Base-by-base conservation (phyloP, 2,329 filamentous ascomycete species). In the Aspergillus sp. region DNA sequence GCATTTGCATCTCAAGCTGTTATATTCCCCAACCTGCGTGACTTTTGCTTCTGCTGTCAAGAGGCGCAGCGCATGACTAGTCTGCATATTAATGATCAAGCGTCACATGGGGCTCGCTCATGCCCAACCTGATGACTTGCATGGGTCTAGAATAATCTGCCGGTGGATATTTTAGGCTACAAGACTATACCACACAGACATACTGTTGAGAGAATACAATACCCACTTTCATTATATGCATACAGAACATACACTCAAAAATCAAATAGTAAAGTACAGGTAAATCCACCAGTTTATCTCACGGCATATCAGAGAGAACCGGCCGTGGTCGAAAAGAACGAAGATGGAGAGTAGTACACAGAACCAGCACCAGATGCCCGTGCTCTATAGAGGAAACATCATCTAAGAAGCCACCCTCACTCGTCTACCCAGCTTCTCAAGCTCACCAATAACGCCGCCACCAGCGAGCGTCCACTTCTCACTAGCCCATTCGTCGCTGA, bases 391-490 rank as follows among this genome's bases (percentile, higher is more conserved):
- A 27, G 21, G 9, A 51, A 56, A 46, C 43, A 47, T 48, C 40
- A 55, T 49, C 52, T 64, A 65, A n/a, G 63, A 62, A 50, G 58
- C 52, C 45, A 76, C 70, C 60, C 75, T 74, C 51, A 77, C 68
- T 56, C 76, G 75, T 58, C 84, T 77, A 57, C 78, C 81, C 40
- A 85, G 84, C 68, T 87, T 86, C 79, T 96, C 91, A 78, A 97
- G 83, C 82, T 96, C 91, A 7, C 91, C 92, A 46, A 96, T 82
- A 52, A 93, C 84, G 15, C 93, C 93, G 67, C 89, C 87, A 21
- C 91, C 91, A 49, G 87, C 86, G 65, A 97, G 72, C 49, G 87
- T 87, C 92, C 93, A 96, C 78, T 91, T 90, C 81, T 96, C 90
- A 21, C 83, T 81, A 37, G 97, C 88, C 61, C 83, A 81, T 62